Evolutionary conservation across 495 filamentous ascomycete genomes (phyloP).

Genomic region (Hapsidospora chrysogenum): DNA sequence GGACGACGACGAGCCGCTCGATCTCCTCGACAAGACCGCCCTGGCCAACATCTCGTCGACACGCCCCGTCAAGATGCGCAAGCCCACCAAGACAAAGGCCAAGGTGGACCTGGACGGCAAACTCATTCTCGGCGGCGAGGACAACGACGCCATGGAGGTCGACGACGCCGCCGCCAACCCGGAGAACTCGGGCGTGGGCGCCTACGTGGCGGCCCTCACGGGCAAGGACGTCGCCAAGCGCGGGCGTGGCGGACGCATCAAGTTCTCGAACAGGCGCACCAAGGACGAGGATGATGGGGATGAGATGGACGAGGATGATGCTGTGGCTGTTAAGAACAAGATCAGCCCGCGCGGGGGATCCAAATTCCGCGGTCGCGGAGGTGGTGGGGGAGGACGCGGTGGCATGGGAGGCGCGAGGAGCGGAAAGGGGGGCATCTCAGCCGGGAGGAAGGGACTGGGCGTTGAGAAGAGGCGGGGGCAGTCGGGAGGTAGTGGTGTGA

Average conservation of each 20-base stretch:
- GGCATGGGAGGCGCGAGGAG: slow-evolving; percentile 11
- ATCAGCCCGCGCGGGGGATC: slow-evolving; percentile 10
- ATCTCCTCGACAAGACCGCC: slow-evolving; percentile 75
- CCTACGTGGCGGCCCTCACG: slow-evolving; percentile 80
- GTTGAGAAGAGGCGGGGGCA: slow-evolving; percentile 26
- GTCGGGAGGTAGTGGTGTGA: slow-evolving; percentile 14
- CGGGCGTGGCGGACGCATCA: slow-evolving; percentile 71
- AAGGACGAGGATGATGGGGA: slow-evolving; percentile 38
- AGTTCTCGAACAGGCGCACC: slow-evolving; percentile 57
- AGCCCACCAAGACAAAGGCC: slow-evolving; percentile 40
- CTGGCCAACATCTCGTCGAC: slow-evolving; percentile 87
- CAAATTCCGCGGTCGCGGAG: slow-evolving; percentile 8
- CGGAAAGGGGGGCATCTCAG: slow-evolving; percentile 25
- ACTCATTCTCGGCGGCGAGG: slow-evolving; percentile 53
- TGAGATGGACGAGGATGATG: slow-evolving; percentile 54
- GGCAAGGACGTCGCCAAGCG: slow-evolving; percentile 68
- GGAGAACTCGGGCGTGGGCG: slow-evolving; percentile 54
- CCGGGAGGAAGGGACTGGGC: slow-evolving; percentile 28
- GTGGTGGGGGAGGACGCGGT: slow-evolving; percentile 10
- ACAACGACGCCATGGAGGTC: slow-evolving; percentile 40
- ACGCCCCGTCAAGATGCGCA: slow-evolving; percentile 49
- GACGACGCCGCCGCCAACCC: slow-evolving; percentile 25
- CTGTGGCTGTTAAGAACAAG: slow-evolving; percentile 28
- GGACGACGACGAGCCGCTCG: slow-evolving; percentile 81
- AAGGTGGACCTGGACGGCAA: slow-evolving; percentile 77